These are phyloP conservation scores for Phycomyces blakesleeanus DNA, from an alignment of 192 early-diverging fungal genomes.

Conservation along the genomic window DNA sequence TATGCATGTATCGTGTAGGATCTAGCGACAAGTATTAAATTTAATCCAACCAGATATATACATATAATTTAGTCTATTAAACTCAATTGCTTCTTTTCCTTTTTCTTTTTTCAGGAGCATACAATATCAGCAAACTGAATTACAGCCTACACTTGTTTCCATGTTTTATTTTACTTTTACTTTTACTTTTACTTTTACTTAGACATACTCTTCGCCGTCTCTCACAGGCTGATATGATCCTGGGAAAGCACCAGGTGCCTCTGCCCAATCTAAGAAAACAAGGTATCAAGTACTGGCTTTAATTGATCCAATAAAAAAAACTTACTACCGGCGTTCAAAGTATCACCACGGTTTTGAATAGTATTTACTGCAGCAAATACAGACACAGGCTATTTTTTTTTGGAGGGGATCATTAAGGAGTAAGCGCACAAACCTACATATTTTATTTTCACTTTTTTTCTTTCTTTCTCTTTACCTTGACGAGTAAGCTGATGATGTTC, in stretches of 20 bases:
- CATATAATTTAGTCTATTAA: too few relatives aligned
- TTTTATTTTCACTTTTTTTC: not conserved
- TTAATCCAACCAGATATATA: too few relatives aligned
- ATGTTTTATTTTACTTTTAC: too few relatives aligned
- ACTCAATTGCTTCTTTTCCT: too few relatives aligned
- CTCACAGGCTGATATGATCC: constrained; percentile 25
- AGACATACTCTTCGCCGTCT: constrained; percentile 16
- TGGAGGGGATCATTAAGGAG: too few relatives aligned
- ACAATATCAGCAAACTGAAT: too few relatives aligned
- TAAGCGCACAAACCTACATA: not conserved
- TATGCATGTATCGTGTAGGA: too few relatives aligned
- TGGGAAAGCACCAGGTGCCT: constrained; percentile 31
- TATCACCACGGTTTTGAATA: constrained; percentile 46
- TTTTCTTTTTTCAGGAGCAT: too few relatives aligned
- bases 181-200: not conserved
- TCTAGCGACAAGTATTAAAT: too few relatives aligned
- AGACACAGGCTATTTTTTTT: constrained; percentile 42
- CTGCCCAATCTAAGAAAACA: constrained; percentile 15
- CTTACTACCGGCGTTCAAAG: constrained; percentile 34
- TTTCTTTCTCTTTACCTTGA: constrained; percentile 28
- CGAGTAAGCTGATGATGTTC: constrained; percentile 36
- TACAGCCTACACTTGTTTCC: too few relatives aligned
- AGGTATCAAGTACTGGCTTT: not conserved
- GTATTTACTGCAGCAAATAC: constrained; percentile 44
- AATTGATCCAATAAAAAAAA: not conserved